These are phyloP conservation scores for Exophiala lecanii-corni DNA, from an alignment of 2,329 filamentous ascomycete genomes.

Conservation along the genomic window DNA sequence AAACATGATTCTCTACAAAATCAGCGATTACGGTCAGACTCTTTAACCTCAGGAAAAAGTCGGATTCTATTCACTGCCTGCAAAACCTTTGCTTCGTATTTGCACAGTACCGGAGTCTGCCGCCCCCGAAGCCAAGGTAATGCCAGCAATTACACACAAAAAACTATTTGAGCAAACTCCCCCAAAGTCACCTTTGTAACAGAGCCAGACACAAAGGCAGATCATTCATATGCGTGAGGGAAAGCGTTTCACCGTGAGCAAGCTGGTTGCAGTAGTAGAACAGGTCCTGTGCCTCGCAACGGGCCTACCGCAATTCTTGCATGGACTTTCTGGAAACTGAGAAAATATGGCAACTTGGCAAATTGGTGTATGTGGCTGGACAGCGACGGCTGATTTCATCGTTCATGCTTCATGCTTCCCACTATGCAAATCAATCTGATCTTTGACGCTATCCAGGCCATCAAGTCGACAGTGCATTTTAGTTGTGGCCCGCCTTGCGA, in stretches of 20 bases:
- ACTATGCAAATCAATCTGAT: constrained; percentile 1
- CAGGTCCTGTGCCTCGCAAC: constrained; percentile 3
- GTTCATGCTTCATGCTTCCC: not conserved
- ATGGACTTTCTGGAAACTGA: constrained; percentile 8
- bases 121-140: constrained; percentile 24
- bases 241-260: constrained; percentile 17
- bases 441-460: constrained; percentile 1
- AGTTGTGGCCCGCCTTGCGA: constrained; percentile 60
- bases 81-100: constrained; percentile 20
- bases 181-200: constrained; percentile 20
- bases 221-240: constrained; percentile 21
- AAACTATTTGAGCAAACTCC: constrained; percentile 22
- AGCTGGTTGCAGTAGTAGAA: constrained; percentile 23
- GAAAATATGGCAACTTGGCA: constrained; percentile 4
- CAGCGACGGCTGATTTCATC: not conserved
- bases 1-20: too few relatives aligned
- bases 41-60: constrained; percentile 6
- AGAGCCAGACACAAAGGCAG: constrained; percentile 18
- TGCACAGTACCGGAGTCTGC: constrained; percentile 22
- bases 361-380: constrained; percentile 2
- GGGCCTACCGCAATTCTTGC: constrained; percentile 18
- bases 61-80: constrained; percentile 23
- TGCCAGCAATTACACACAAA: constrained; percentile 23
- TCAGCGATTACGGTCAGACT: too few relatives aligned
- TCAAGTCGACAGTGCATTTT: constrained; percentile 22